Conservation (phyloP, 2,329 filamentous ascomycete species). For the Akanthomyces lecanii region DNA sequence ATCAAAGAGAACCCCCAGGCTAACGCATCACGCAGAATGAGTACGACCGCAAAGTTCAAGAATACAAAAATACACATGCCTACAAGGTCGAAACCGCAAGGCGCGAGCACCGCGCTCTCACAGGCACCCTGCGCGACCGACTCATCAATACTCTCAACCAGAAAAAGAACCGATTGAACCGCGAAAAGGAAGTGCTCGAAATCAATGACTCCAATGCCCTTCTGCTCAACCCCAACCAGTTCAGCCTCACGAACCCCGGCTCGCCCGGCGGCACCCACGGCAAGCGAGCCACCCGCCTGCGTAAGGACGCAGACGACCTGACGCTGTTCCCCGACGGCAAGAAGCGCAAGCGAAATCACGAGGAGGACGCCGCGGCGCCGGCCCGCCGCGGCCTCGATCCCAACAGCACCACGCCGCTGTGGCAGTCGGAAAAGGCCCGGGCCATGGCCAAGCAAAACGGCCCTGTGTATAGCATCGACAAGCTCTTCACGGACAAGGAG, state of each 20-base stretch:
- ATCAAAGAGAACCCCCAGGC: conserved; percentile 4
- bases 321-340: conserved; percentile 51
- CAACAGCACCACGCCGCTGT: conserved; percentile 56
- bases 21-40: conserved; percentile 45
- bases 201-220: conserved; percentile 63
- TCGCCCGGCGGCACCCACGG: conserved; percentile 60
- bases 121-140: conserved; percentile 60
- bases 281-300: conserved; percentile 59
- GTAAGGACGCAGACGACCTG: conserved; percentile 57
- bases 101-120: conserved; percentile 56
- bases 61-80: conserved; percentile 55
- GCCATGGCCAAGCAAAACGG: conserved; percentile 52
- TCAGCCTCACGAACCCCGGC: conserved; percentile 59
- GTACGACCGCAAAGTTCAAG: conserved; percentile 57
- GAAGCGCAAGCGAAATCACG: conserved; percentile 58
- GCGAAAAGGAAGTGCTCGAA: conserved; percentile 65
- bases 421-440: conserved; percentile 57
- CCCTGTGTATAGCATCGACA: conserved; percentile 62
- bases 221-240: conserved; percentile 64
- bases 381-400: conserved; percentile 52
- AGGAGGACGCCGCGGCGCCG: conserved; percentile 58
- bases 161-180: conserved; percentile 60
- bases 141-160: conserved; percentile 61
- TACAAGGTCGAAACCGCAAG: conserved; percentile 61
- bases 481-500: conserved; percentile 68